Percentiles rank a stretch among this genome's conserved stretches.
These are phyloP conservation scores for Pleurotus tuoliensis DNA, from an alignment of 768 basidiomycete genomes.

Conservation along the genomic window DNA sequence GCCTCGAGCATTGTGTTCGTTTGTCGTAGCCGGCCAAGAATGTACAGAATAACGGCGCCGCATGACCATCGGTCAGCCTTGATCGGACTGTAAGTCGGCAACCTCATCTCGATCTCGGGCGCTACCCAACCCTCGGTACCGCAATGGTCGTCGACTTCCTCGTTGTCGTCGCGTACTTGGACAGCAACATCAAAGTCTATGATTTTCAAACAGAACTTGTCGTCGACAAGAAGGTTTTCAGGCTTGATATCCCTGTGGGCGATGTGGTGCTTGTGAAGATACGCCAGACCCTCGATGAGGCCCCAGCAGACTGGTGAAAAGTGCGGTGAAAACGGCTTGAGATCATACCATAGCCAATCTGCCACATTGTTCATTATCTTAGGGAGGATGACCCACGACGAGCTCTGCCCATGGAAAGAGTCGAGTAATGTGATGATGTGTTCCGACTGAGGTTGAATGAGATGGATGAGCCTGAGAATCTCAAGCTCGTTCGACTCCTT, in stretches of 20 bases:
- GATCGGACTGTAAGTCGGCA: conserved; percentile 9
- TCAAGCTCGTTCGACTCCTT: conserved; percentile 6
- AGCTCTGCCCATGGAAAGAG: conserved; percentile 3
- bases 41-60: conserved; percentile 7
- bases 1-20: neutral
- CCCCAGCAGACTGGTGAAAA: neutral
- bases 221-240: conserved; percentile 69
- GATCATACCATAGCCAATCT: neutral
- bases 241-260: conserved; percentile 85
- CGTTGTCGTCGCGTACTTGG: neutral
- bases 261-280: conserved; percentile 72
- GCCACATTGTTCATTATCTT: neutral
- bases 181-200: conserved; percentile 10
- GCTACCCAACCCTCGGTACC: conserved; percentile 10
- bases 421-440: conserved; percentile 6
- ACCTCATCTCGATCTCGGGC: conserved; percentile 7
- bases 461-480: conserved; percentile 5
- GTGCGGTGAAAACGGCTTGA: neutral
- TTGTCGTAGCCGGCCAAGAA: neutral
- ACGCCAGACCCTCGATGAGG: conserved; percentile 23
- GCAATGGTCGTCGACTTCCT: neutral
- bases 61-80: conserved; percentile 11
- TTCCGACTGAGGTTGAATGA: neutral
- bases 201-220: conserved; percentile 75
- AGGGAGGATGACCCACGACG: conserved; percentile 6